These are phyloP conservation scores for Drosera capensis DNA, from an alignment of 148 eudicot genomes.

Conservation along the genomic window DNA sequence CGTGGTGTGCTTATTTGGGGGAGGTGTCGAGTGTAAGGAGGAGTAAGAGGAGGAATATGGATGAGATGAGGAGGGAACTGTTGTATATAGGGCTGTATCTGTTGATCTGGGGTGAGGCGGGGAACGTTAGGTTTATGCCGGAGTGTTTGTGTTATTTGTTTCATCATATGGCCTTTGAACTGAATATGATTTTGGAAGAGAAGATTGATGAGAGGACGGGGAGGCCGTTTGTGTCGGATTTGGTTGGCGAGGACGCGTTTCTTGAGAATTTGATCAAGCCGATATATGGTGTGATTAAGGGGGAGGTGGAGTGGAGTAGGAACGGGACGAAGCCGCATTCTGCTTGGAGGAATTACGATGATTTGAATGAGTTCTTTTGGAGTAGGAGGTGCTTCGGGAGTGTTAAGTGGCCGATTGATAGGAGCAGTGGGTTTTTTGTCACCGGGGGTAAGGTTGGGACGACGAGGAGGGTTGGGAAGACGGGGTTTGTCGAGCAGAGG, in stretches of 20 bases:
- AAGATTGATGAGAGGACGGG: constrained; percentile 42
- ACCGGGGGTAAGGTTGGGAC: constrained; percentile 13
- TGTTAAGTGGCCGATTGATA: constrained; percentile 69
- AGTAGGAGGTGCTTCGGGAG: constrained; percentile 56
- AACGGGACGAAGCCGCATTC: constrained; percentile 77
- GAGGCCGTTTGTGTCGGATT: constrained; percentile 26
- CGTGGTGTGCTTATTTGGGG: constrained; percentile 57
- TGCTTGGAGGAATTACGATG: constrained; percentile 95
- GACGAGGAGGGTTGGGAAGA: constrained; percentile 60
- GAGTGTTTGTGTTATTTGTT: constrained; percentile 79
- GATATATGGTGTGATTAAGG: constrained; percentile 30
- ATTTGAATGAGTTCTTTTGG: constrained; percentile 90
- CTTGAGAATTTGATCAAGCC: constrained; percentile 41
- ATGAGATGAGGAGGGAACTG: constrained; percentile 48
- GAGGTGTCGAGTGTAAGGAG: constrained; percentile 25
- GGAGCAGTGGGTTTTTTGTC: constrained; percentile 32
- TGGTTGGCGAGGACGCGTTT: constrained; percentile 38
- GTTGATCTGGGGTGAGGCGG: constrained; percentile 83
- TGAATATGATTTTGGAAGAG: constrained; percentile 42
- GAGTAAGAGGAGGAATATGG: constrained; percentile 18
- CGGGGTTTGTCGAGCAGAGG: constrained; percentile 91
- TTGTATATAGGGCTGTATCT: constrained; percentile 54
- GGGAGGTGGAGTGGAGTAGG: constrained; percentile 46
- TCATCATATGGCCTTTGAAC: constrained; percentile 64
- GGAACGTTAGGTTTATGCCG: constrained; percentile 57